Evolutionary conservation across 805 yeast species (phyloP).

Genomic region (Saturnispora hagleri): DNA sequence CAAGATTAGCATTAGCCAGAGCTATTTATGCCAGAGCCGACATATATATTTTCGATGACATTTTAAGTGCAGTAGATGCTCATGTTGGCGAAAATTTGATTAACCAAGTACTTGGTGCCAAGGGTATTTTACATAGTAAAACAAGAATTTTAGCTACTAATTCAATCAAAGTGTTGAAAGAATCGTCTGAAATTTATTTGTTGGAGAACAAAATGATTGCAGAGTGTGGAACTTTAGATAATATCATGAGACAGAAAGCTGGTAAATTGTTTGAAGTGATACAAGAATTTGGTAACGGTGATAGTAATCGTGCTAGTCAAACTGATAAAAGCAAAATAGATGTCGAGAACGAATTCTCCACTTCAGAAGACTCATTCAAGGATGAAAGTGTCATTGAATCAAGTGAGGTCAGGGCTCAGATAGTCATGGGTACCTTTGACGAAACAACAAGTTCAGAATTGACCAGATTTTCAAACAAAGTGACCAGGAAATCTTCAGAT

Average conservation of each 20-base stretch:
- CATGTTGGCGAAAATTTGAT: constrained; percentile 86
- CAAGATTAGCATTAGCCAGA: constrained; percentile 86
- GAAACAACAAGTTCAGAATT: constrained; percentile 14
- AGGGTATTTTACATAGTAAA: constrained; percentile 42
- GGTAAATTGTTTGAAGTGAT: constrained; percentile 28
- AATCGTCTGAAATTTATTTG: constrained; percentile 53
- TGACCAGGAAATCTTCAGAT: constrained; percentile 9
- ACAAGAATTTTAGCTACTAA: constrained; percentile 52
- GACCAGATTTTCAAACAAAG: constrained; percentile 9
- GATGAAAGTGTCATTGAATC: constrained; percentile 5
- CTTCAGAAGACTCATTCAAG: constrained; percentile 4
- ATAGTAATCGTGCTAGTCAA: neutral
- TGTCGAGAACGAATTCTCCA: neutral
- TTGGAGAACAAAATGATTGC: constrained; percentile 44
- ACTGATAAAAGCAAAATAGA: neutral
- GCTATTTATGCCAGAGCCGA: constrained; percentile 95
- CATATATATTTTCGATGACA: constrained; percentile 81
- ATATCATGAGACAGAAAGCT: constrained; percentile 18
- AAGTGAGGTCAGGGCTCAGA: constrained; percentile 9
- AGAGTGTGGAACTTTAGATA: constrained; percentile 47
- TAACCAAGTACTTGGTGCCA: constrained; percentile 39
- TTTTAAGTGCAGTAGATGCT: constrained; percentile 93
- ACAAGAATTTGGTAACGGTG: constrained; percentile 29
- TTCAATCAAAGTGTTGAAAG: constrained; percentile 43
- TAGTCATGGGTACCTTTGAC: constrained; percentile 12